Conservation (phyloP, 306 rosid genomes). For the Lathyrus sativus region DNA sequence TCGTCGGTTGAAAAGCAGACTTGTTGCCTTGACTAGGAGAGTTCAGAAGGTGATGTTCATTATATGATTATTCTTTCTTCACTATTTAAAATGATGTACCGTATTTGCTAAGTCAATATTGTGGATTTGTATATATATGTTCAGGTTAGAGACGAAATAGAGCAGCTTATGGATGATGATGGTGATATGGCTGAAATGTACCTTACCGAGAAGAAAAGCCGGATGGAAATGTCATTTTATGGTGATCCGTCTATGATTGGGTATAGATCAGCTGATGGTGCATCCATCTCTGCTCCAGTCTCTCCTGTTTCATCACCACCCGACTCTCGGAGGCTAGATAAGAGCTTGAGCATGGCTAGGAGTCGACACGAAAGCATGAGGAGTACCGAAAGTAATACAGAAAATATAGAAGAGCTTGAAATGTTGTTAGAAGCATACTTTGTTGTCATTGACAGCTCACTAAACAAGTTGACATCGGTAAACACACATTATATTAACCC, state of each 20-base stretch:
- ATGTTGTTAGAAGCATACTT: slow-evolving; percentile 98
- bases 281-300: slow-evolving; percentile 93
- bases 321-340: slow-evolving; percentile 80
- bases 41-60: slow-evolving; percentile 83
- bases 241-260: slow-evolving; percentile 86
- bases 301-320: slow-evolving; percentile 98
- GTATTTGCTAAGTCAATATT: slow-evolving; percentile 15
- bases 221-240: slow-evolving; percentile 77
- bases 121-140: slow-evolving; percentile 38
- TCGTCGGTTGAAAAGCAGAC: slow-evolving; percentile 97
- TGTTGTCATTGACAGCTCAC: slow-evolving; percentile 95
- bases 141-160: slow-evolving; percentile 98
- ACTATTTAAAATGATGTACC: slow-evolving; percentile 29
- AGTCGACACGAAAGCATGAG: slow-evolving; percentile 92
- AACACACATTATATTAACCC: slow-evolving; percentile 32
- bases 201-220: slow-evolving; percentile 90
- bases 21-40: slow-evolving; percentile 94
- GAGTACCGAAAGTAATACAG: slow-evolving; percentile 80
- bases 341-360: slow-evolving; percentile 87
- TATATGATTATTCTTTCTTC: slow-evolving; percentile 37
- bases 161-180: slow-evolving; percentile 99
- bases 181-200: slow-evolving; percentile 99
- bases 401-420: slow-evolving; percentile 97
- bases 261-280: slow-evolving; percentile 71
- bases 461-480: slow-evolving; percentile 95